These are phyloP conservation scores for Ceratopteris richardii DNA, from an alignment of 75 land plant genomes.

Conservation along the genomic window DNA sequence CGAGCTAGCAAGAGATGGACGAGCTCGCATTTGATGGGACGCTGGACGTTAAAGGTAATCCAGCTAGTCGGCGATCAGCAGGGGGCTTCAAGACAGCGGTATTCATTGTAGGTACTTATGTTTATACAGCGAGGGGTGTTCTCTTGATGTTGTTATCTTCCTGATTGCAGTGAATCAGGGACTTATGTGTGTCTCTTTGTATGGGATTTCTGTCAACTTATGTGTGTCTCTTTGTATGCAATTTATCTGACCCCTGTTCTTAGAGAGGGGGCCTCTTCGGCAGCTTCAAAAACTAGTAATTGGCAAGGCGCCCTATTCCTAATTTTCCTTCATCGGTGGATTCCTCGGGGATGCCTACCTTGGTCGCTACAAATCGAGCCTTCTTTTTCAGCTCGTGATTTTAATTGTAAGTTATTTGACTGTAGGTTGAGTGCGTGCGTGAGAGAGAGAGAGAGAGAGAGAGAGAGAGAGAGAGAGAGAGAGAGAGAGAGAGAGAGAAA, in stretches of 20 bases:
- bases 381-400: constrained; percentile 10
- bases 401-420: too few species aligned
- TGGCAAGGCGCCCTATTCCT: constrained; percentile 22
- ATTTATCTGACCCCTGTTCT: constrained; percentile 19
- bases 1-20: too few species aligned
- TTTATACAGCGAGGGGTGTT: too few species aligned
- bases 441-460: too few species aligned
- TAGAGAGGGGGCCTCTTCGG: constrained; percentile 15
- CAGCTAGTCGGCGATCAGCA: too few species aligned
- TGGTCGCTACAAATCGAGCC: constrained; percentile 18
- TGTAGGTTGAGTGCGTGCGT: too few species aligned
- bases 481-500: too few species aligned
- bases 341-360: constrained; percentile 22
- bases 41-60: too few species aligned
- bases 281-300: constrained; percentile 19
- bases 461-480: too few species aligned
- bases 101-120: constrained; percentile 58
- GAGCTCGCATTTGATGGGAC: too few species aligned
- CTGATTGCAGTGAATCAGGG: constrained; percentile 12
- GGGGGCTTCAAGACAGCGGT: constrained; percentile 54
- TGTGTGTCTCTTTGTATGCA: constrained; percentile 13
- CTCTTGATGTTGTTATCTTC: neutral
- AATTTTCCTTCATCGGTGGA: constrained; percentile 21
- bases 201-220: too few species aligned
- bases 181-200: constrained; percentile 13